Percentiles rank a stretch among this genome's conserved stretches.
phyloP scores from a whole-genome alignment of 2,329 filamentous ascomycete genomes.

The Fusarium hainanense region DNA sequence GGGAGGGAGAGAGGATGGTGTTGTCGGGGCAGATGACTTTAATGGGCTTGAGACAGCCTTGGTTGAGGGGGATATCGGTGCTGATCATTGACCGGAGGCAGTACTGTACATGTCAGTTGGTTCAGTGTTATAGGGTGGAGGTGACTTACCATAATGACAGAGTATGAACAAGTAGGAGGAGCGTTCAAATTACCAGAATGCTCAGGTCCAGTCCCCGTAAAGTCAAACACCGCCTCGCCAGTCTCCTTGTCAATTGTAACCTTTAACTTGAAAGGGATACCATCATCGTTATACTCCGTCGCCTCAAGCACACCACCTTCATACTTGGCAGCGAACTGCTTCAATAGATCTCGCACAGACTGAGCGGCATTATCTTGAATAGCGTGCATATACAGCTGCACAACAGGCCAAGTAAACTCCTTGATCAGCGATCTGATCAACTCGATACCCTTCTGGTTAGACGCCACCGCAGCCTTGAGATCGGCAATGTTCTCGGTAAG shows the following conservation, averaged over 20 bases:
- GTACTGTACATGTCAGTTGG: constrained; percentile 42
- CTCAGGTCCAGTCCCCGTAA: constrained; percentile 47
- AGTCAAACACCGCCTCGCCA: constrained; percentile 77
- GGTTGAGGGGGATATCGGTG: constrained; percentile 51
- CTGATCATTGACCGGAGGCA: constrained; percentile 49
- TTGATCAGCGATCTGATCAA: constrained; percentile 79
- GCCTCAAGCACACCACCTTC: constrained; percentile 77
- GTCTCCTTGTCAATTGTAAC: constrained; percentile 79
- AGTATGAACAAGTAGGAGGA: constrained; percentile 46
- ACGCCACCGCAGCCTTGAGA: constrained; percentile 85
- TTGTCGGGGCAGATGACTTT: constrained; percentile 45
- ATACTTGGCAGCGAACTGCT: constrained; percentile 75
- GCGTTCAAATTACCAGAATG: constrained; percentile 48
- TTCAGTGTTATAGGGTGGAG: too few relatives aligned
- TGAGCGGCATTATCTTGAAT: constrained; percentile 85
- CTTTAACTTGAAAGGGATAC: constrained; percentile 78
- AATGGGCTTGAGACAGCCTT: constrained; percentile 61
- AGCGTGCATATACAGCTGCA: constrained; percentile 84
- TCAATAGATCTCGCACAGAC: constrained; percentile 79
- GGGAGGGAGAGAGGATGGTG: constrained; percentile 50
- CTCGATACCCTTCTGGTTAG: constrained; percentile 85
- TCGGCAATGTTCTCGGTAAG: constrained; percentile 87
- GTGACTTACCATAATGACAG: constrained; percentile 45
- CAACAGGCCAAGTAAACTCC: constrained; percentile 81
- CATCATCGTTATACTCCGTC: constrained; percentile 87